phyloP scores from a whole-genome alignment of 441 rosid species.

The Dalechampia spathulata region DNA sequence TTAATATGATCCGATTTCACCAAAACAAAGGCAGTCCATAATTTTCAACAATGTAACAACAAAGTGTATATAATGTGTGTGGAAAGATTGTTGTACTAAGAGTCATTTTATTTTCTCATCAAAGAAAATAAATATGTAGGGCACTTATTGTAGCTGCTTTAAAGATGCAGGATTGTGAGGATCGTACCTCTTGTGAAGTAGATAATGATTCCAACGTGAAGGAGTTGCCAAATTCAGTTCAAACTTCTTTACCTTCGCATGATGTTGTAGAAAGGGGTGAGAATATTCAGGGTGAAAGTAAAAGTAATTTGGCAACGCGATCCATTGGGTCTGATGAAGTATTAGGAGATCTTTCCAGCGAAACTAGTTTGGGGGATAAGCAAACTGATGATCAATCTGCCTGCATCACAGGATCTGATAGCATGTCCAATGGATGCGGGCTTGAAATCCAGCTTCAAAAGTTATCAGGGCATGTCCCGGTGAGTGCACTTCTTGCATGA shows the following conservation, averaged over 20 bases:
- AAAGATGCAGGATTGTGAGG: slow-evolving; percentile 45
- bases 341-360: slow-evolving; percentile 18
- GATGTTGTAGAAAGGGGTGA: slow-evolving; percentile 24
- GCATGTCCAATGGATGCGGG: slow-evolving; percentile 32
- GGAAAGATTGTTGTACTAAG: not conserved
- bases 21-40: no score
- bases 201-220: slow-evolving; percentile 18
- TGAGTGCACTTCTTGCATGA: slow-evolving; percentile 33
- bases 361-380: slow-evolving; percentile 20
- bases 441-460: slow-evolving; percentile 21
- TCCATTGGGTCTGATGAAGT: slow-evolving; percentile 24
- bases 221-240: slow-evolving; percentile 29
- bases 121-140: not conserved
- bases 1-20: no score
- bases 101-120: not conserved
- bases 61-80: not conserved
- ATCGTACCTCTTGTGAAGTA: slow-evolving; percentile 28
- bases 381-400: slow-evolving; percentile 21
- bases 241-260: slow-evolving; percentile 24
- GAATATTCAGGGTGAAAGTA: slow-evolving; percentile 24
- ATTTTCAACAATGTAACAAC: no score
- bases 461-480: slow-evolving; percentile 67
- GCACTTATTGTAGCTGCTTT: slow-evolving; percentile 12
- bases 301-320: slow-evolving; percentile 17
- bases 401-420: slow-evolving; percentile 29